Percentiles rank a stretch among this genome's conserved stretches.
Conservation (phyloP, 1,284 basidiomycete species). For the Naganishia liquefaciens region DNA sequence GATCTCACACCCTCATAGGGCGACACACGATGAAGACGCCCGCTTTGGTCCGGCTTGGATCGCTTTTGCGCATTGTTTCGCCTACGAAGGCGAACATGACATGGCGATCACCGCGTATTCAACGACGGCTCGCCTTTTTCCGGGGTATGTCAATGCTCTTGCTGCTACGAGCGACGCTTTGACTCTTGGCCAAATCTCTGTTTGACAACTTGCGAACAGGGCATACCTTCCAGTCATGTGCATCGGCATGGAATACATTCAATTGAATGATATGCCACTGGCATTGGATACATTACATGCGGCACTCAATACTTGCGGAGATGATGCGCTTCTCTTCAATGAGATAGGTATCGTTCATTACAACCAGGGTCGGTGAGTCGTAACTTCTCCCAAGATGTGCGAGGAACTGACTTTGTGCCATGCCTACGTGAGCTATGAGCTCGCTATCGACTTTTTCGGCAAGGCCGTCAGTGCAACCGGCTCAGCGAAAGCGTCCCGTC, state of each 20-base stretch:
- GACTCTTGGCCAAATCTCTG: too few species aligned
- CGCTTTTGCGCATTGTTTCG: slow-evolving; percentile 95
- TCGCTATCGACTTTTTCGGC: slow-evolving; percentile 70
- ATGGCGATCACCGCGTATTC: slow-evolving; percentile 98
- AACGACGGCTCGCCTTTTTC: slow-evolving; percentile 90
- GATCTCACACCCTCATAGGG: slow-evolving; percentile 1
- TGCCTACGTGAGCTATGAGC: slow-evolving; percentile 55
- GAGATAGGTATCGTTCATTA: slow-evolving; percentile 92
- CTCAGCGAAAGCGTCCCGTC: slow-evolving; percentile 78
- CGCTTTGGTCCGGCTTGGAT: slow-evolving; percentile 96
- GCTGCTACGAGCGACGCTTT: too few species aligned
- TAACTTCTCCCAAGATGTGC: neutral
- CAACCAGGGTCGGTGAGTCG: slow-evolving; percentile 74
- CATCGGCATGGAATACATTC: slow-evolving; percentile 97
- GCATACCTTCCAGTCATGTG: slow-evolving; percentile 85
- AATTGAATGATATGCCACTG: slow-evolving; percentile 75
- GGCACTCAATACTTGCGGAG: slow-evolving; percentile 73
- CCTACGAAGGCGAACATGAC: slow-evolving; percentile 95
- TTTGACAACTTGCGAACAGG: slow-evolving; percentile 1
- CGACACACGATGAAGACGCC: slow-evolving; percentile 63
- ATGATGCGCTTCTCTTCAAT: slow-evolving; percentile 86
- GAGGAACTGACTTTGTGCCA: neutral
- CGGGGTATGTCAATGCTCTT: slow-evolving; percentile 64
- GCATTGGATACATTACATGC: slow-evolving; percentile 86
- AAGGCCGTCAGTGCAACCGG: slow-evolving; percentile 71